Evolutionary conservation across 1,284 basidiomycete species (phyloP).

Genomic region (Papiliotrema flavescens): DNA sequence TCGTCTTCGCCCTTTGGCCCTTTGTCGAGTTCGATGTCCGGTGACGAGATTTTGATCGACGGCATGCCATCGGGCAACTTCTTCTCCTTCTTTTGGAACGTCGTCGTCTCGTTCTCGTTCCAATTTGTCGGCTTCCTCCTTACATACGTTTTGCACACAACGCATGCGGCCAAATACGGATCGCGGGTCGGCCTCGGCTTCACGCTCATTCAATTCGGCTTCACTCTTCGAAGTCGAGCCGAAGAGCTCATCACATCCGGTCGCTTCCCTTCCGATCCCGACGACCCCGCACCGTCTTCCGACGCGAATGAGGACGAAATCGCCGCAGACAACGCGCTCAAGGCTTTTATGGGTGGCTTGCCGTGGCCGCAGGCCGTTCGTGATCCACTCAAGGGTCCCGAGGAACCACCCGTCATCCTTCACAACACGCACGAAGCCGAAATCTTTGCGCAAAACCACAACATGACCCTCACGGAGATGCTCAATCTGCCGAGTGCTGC

Average conservation of each 20-base stretch:
- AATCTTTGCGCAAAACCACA: conserved; percentile 42
- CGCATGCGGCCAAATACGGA: conserved; percentile 91
- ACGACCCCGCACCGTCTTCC: conserved; percentile 17
- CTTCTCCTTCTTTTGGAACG: conserved; percentile 50
- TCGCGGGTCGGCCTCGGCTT: conserved; percentile 91
- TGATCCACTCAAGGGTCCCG: conserved; percentile 16
- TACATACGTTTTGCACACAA: conserved; percentile 88
- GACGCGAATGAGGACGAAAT: conserved; percentile 25
- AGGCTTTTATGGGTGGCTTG: conserved; percentile 35
- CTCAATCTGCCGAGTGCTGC: conserved; percentile 37
- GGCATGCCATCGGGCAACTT: conserved; percentile 57
- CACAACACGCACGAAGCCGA: conserved; percentile 50
- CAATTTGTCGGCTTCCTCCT: conserved; percentile 94
- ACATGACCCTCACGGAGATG: conserved; percentile 36
- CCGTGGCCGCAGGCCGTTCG: conserved; percentile 26
- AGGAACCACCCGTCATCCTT: conserved; percentile 24
- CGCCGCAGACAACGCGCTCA: conserved; percentile 38
- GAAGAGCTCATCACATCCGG: conserved; percentile 43
- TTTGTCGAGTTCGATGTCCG: conserved; percentile 47
- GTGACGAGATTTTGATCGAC: conserved; percentile 57
- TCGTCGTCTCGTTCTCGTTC: conserved; percentile 90
- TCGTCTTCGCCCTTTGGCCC: conserved; percentile 50
- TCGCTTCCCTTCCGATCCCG: conserved; percentile 35
- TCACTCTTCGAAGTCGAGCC: conserved; percentile 64
- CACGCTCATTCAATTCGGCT: conserved; percentile 89